Base-by-base conservation (phyloP, 495 filamentous ascomycete genomes). In the Podospora anserina region DNA sequence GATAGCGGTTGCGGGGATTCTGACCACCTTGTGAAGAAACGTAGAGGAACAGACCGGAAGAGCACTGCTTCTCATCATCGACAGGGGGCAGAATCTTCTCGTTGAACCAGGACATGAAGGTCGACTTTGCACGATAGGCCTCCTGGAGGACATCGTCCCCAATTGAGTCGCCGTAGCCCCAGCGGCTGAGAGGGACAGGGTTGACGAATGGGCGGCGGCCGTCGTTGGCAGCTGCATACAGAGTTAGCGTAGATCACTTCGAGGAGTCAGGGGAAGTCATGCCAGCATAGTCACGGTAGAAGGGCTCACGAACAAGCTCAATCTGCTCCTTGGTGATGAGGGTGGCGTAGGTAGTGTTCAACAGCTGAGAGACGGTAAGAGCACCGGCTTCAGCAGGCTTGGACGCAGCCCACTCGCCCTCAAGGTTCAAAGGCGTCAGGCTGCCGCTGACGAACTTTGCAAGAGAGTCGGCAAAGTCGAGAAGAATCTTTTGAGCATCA, bases 41-140 rank as follows among this genome's bases (percentile, higher is more conserved):
- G 66, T 82, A 82, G 23, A 82, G 64, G 13, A 83, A 39, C 9
- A 83, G 62, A 19, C 70, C 30, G 20, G 71, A 68, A 2, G 78
- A 81, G 72, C 82, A 83, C 59, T 72, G 66, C 7, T 27, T 73
- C 61, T 62, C 39, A 13, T 78, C 69, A 1, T 65, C 61, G 56
- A 82, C 77, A 0, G 83, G 76, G 0, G 76, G 68, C 57, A 87
- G 70, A 55, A 88, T 74, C 27, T 82, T 49, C 15, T 69, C 70
- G 66, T 80, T 79, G 75, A 83, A 87, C 87, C 86, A 89, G 62
- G 78, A 66, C 69, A 78, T 81, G 70, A 89, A 89, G 9, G 81
- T 66, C 4, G 82, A 82, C 66, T 82, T 83, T 69, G 86, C 85
- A 4, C 69, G 66, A 23, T 79, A 55, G 13, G 82, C 84, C 3